Percentiles rank a stretch among this genome's conserved stretches.
These are phyloP conservation scores for Leucocoprinus leucothites DNA, from an alignment of 768 basidiomycete genomes.

Conservation along the genomic window DNA sequence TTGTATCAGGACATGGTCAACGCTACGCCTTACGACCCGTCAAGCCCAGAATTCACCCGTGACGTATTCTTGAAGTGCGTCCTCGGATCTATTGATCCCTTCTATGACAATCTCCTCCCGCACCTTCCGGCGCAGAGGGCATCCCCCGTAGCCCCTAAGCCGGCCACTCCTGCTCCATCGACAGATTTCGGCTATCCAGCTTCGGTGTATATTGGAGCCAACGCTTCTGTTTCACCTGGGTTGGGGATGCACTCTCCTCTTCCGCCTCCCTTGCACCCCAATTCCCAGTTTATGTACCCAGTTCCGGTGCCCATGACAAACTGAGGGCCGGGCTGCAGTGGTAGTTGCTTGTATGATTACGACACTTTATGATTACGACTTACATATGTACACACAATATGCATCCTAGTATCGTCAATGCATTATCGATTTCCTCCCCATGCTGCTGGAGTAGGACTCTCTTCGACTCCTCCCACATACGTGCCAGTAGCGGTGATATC, in stretches of 20 bases:
- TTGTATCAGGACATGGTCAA: conserved; percentile 8
- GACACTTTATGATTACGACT: neutral
- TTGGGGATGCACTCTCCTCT: neutral
- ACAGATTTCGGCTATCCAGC: neutral
- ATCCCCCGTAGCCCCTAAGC: neutral
- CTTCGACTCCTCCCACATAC: conserved; percentile 53
- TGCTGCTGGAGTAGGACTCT: conserved; percentile 63
- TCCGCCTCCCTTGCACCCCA: neutral
- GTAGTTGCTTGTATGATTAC: neutral
- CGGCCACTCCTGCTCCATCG: neutral
- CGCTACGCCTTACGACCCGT: conserved; percentile 5
- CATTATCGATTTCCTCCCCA: conserved; percentile 19
- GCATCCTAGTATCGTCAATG: neutral
- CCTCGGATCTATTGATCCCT: conserved; percentile 10
- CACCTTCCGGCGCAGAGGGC: neutral
- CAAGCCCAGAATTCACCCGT: conserved; percentile 1
- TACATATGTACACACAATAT: conserved; percentile 1
- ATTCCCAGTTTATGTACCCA: neutral
- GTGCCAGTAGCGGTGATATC: conserved; percentile 62
- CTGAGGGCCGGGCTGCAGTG: neutral
- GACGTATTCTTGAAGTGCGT: conserved; percentile 9
- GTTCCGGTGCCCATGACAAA: neutral
- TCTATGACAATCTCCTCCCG: neutral
- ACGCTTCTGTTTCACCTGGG: too few relatives aligned
- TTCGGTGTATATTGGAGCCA: too few relatives aligned